These are phyloP conservation scores for Lentinula novae-zelandiae DNA, from an alignment of 1,284 basidiomycete species.

Conservation along the genomic window DNA sequence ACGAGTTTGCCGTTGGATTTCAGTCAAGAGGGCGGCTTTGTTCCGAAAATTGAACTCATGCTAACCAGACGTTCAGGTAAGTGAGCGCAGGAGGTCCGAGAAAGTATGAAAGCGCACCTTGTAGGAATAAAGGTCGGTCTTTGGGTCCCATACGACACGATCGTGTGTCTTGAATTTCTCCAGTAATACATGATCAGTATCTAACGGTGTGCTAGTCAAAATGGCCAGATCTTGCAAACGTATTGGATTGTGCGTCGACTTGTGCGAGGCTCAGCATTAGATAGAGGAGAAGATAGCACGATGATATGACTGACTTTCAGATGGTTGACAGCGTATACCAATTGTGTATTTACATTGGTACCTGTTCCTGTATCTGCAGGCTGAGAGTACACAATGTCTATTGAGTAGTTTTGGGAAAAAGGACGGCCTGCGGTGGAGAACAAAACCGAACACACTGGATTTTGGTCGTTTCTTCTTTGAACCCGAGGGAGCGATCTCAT, in stretches of 20 bases:
- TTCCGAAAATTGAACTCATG: slow-evolving; percentile 86
- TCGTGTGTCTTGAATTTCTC: slow-evolving; percentile 82
- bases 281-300: background rate
- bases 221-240: slow-evolving; percentile 84
- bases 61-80: slow-evolving; percentile 32
- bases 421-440: slow-evolving; percentile 13
- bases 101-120: slow-evolving; percentile 42
- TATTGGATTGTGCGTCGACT: slow-evolving; percentile 77
- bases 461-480: slow-evolving; percentile 68
- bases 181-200: slow-evolving; percentile 66
- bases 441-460: slow-evolving; percentile 44
- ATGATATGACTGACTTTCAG: slow-evolving; percentile 53
- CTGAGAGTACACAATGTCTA: slow-evolving; percentile 79
- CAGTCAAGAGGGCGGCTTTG: slow-evolving; percentile 75
- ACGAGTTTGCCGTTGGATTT: slow-evolving; percentile 77
- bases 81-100: background rate
- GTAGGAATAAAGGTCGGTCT: slow-evolving; percentile 84
- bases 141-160: slow-evolving; percentile 72
- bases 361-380: slow-evolving; percentile 82
- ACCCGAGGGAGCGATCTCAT: slow-evolving; percentile 26
- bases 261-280: background rate
- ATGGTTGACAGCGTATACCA: slow-evolving; percentile 80
- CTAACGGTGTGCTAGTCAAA: slow-evolving; percentile 70
- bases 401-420: slow-evolving; percentile 18
- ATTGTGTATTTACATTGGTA: slow-evolving; percentile 80